Evolutionary conservation across 768 basidiomycete genomes (phyloP).

Genomic region (Termitomyces eurrhizus): DNA sequence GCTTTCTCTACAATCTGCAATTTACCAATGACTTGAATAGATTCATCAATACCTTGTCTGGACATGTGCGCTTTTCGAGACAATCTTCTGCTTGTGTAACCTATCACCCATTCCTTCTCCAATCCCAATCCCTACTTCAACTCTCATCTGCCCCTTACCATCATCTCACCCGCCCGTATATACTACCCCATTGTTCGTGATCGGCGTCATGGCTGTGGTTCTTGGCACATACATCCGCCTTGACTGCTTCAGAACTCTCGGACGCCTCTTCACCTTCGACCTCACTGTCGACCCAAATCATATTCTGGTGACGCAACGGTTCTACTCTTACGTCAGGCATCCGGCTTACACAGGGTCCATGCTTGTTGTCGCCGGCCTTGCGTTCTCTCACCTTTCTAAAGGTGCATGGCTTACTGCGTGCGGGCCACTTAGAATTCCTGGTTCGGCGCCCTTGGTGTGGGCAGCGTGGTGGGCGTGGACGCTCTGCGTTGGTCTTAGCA

Average conservation of each 20-base stretch:
- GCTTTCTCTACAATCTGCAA: not conserved
- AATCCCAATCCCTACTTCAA: constrained; percentile 27
- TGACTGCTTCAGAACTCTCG: constrained; percentile 42
- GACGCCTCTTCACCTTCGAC: constrained; percentile 45
- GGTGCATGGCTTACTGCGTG: constrained; percentile 37
- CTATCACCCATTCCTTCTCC: constrained; percentile 19
- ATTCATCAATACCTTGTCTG: constrained; percentile 18
- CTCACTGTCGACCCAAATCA: constrained; percentile 42
- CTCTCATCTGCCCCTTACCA: constrained; percentile 23
- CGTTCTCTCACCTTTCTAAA: constrained; percentile 34
- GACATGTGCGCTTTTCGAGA: constrained; percentile 19
- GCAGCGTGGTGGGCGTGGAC: constrained; percentile 41
- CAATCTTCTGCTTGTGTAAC: constrained; percentile 15
- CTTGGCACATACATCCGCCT: constrained; percentile 37
- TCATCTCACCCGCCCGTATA: constrained; percentile 19
- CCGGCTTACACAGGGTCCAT: constrained; percentile 46
- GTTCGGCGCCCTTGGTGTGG: constrained; percentile 24
- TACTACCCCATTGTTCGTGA: constrained; percentile 29
- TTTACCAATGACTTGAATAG: not conserved
- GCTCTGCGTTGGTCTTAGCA: constrained; percentile 36
- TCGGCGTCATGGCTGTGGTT: constrained; percentile 30
- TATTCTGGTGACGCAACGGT: constrained; percentile 38
- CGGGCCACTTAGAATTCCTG: constrained; percentile 23
- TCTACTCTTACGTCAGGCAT: constrained; percentile 44
- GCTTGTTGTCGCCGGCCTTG: constrained; percentile 36